Evolutionary conservation across 331 rosid species (phyloP), one percentile per base, ranked within the genome.

Genomic region (Malus hybrid): DNA sequence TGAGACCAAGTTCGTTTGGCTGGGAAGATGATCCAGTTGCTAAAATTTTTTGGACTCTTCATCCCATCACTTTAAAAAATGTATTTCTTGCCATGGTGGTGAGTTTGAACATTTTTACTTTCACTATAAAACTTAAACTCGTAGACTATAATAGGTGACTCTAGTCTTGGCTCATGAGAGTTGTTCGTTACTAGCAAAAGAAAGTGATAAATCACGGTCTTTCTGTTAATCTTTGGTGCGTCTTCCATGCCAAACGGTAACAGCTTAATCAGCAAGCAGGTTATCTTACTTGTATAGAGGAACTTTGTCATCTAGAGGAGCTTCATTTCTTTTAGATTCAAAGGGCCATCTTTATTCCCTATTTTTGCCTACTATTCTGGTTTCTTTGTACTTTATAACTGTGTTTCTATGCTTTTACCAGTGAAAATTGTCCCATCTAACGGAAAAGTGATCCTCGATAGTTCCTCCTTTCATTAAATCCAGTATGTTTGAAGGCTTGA

Each of bases 81-180:
- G 91, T 85, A 71, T 88, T 95, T 72, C 93, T 95, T 70, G 88
- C 88, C 26, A 87, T 92, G 93, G 99, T 84, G 20, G 99, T 95
- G 82, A 86, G 96, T 88, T 78, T 80, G 34, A 74, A 42, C 24
- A n/a, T 22, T 74, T 48, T 67, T 29, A 18, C 29, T 71, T 79
- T 75, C 52, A 56, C 55, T 63, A 15, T 63, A 66, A 72, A 68
- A 66, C 69, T 87, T 81, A 50, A 28, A 39, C 58, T 39, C 29
- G 22, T 65, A 50, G 56, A 18, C 53, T 79, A 39, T 39, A 24
- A n/a, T 50, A 66, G 68, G 74, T 50, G 26, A 66, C 75, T 76
- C 62, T 72, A 82, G 56, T 73, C 74, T 73, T 1, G 12, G 16
- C 16, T 63, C 66, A 13, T 15, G 39, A 26, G 66, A 26, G 66